phyloP scores from a whole-genome alignment of 257 asterid species.

The Jaltomata sinuosa region DNA sequence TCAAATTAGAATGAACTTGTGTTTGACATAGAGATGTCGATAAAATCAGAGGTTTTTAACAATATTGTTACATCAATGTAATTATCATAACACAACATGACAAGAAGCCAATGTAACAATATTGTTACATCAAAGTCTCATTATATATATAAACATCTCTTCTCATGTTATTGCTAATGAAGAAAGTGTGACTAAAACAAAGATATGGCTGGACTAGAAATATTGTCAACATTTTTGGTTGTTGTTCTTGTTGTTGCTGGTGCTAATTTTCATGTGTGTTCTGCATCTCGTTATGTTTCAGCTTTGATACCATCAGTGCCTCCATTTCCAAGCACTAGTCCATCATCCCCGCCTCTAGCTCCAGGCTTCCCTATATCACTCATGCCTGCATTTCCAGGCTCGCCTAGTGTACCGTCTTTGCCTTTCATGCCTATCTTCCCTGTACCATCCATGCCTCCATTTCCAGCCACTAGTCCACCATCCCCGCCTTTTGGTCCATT shows the following conservation, averaged over 20 bases:
- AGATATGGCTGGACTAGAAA: constrained; percentile 13
- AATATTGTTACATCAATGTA: not conserved
- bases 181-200: not conserved
- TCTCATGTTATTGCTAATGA: not conserved
- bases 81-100: not conserved
- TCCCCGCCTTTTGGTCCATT: not conserved
- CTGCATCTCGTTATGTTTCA: not conserved
- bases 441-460: constrained; percentile 14
- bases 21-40: not conserved
- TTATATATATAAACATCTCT: not conserved
- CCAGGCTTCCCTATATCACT: not conserved
- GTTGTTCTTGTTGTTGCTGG: constrained; percentile 6
- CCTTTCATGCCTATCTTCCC: not conserved
- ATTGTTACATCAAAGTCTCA: not conserved
- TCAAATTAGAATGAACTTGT: not conserved
- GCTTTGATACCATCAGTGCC: not conserved
- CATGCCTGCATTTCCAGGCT: not conserved
- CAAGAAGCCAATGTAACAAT: not conserved
- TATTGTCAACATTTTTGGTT: constrained; percentile 7
- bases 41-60: not conserved
- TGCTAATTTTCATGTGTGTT: not conserved
- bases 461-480: constrained; percentile 41
- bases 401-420: not conserved
- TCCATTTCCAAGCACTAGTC: constrained; percentile 42
- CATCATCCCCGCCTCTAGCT: not conserved